Percentiles rank a stretch among this genome's conserved stretches.
These are phyloP conservation scores for Lojkania enalia DNA, from an alignment of 2,329 filamentous ascomycete species.

Conservation along the genomic window DNA sequence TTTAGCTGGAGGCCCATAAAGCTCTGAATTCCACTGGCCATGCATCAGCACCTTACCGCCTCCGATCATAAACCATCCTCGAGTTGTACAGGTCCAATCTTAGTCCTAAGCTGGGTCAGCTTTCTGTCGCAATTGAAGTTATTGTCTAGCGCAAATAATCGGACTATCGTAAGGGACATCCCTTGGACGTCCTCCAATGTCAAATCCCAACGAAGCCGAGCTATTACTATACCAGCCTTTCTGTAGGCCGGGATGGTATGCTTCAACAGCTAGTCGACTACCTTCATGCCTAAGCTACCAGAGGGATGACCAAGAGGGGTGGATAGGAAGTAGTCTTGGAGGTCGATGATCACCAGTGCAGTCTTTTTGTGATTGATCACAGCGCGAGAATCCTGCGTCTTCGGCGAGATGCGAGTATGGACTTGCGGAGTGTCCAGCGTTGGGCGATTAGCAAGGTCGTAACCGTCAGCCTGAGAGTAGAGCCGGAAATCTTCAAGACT, in stretches of 20 bases:
- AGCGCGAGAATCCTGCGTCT: constrained; percentile 3
- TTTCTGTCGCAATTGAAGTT: constrained; percentile 6
- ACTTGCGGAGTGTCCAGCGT: constrained; percentile 7
- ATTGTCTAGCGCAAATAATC: constrained; percentile 7
- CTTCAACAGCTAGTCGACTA: not conserved
- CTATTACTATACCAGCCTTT: constrained; percentile 3
- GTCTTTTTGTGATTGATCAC: constrained; percentile 46
- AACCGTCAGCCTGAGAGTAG: constrained; percentile 9
- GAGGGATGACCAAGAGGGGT: constrained; percentile 41
- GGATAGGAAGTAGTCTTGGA: constrained; percentile 59
- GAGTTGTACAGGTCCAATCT: constrained; percentile 7
- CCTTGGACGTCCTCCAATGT: constrained; percentile 1
- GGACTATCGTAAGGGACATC: constrained; percentile 8
- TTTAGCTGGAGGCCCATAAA: constrained; percentile 2
- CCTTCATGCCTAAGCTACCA: not conserved
- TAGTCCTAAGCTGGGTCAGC: constrained; percentile 1
- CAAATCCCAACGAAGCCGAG: constrained; percentile 7
- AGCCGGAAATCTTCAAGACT: not conserved
- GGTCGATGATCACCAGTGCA: constrained; percentile 57
- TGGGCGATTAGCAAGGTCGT: constrained; percentile 12
- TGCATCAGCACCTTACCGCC: constrained; percentile 7
- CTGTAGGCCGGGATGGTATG: constrained; percentile 1
- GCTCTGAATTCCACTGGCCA: constrained; percentile 9
- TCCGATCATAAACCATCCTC: constrained; percentile 5
- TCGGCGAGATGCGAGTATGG: constrained; percentile 6